Evolutionary conservation across 2,329 filamentous ascomycete genomes (phyloP).

Genomic region (Fusarium aywerte): DNA sequence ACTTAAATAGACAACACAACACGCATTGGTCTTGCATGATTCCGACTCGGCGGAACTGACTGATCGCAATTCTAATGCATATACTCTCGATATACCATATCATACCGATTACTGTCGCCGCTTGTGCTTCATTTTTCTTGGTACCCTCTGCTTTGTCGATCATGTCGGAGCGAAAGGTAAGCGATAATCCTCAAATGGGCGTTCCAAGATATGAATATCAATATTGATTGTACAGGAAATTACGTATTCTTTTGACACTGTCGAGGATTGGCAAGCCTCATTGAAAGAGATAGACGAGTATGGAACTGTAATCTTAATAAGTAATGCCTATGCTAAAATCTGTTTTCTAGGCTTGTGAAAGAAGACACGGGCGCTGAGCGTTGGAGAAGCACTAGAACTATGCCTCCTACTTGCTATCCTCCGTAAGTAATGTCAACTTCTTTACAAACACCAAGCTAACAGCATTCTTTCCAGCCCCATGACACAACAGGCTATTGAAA

Average conservation of each 20-base stretch:
- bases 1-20: conserved; percentile 12
- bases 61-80: neutral
- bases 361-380: conserved; percentile 6
- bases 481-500: conserved; percentile 16
- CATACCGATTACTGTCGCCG: conserved; percentile 5
- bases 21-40: neutral
- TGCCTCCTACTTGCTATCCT: conserved; percentile 17
- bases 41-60: neutral
- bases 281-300: neutral
- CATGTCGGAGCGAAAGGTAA: conserved; percentile 22
- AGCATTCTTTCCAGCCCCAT: neutral
- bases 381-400: conserved; percentile 7
- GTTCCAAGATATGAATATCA: no score
- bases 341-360: neutral
- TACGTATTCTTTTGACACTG: neutral
- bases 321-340: fast-evolving
- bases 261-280: conserved; percentile 11
- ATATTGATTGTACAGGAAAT: neutral
- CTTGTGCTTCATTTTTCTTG: conserved; percentile 4
- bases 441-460: fast-evolving
- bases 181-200: fast-evolving
- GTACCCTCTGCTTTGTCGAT: neutral
- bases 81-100: conserved; percentile 18
- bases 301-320: fast-evolving
- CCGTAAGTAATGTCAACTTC: neutral